Conservation (phyloP, 176 grass and related monocot genomes). For the Guadua angustifolia region DNA sequence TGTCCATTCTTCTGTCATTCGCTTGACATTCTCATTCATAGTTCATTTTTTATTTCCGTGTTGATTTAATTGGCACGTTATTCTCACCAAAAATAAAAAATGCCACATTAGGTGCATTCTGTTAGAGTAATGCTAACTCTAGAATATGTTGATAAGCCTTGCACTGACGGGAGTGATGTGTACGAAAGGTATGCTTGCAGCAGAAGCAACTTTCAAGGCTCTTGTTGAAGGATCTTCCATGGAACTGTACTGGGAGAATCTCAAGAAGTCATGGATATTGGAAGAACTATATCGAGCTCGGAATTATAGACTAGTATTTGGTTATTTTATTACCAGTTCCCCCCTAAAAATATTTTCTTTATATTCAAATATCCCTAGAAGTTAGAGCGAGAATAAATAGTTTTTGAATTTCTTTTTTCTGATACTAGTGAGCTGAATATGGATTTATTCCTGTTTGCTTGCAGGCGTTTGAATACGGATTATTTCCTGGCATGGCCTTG, state of each 20-base stretch:
- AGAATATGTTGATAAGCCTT: conserved; percentile 12
- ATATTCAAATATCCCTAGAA: conserved; percentile 10
- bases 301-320: conserved; percentile 92
- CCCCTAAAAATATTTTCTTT: neutral
- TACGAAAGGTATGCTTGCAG: conserved; percentile 89
- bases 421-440: conserved; percentile 18
- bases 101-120: neutral
- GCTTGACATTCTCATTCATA: neutral
- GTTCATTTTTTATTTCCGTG: neutral
- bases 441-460: conserved; percentile 32
- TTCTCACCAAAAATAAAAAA: neutral
- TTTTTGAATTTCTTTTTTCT: neutral
- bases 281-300: conserved; percentile 89
- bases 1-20: neutral
- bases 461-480: conserved; percentile 91
- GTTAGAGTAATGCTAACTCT: neutral
- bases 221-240: conserved; percentile 78
- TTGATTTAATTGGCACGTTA: neutral
- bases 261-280: conserved; percentile 97
- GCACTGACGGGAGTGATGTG: conserved; percentile 41
- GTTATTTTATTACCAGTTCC: conserved; percentile 18
- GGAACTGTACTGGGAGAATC: conserved; percentile 84
- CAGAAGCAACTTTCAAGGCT: conserved; percentile 73
- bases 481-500: conserved; percentile 83
- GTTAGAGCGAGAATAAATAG: neutral